Evolutionary conservation across 495 filamentous ascomycete genomes (phyloP).

Genomic region (Podospora anserina): DNA sequence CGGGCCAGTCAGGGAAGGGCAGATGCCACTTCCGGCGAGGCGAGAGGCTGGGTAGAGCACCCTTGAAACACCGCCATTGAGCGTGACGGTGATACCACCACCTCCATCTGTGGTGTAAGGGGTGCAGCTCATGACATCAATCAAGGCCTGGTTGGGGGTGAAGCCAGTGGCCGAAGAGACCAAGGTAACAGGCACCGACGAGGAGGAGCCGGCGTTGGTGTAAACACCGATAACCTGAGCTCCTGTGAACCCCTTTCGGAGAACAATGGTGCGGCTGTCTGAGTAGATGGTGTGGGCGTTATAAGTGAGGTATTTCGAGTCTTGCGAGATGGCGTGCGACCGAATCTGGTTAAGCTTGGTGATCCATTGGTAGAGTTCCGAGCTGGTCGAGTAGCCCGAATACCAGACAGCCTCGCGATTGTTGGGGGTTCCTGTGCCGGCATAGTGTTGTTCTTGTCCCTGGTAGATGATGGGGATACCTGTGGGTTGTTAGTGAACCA

Average conservation of each 20-base stretch:
- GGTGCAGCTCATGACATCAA: slow-evolving; percentile 52
- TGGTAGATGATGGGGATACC: slow-evolving; percentile 45
- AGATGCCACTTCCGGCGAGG: slow-evolving; percentile 42
- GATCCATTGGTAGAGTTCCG: slow-evolving; percentile 60
- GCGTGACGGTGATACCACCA: slow-evolving; percentile 46
- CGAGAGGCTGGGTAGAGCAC: slow-evolving; percentile 44
- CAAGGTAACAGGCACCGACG: slow-evolving; percentile 48
- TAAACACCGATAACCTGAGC: slow-evolving; percentile 58
- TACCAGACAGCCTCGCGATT: slow-evolving; percentile 78
- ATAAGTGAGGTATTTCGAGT: slow-evolving; percentile 50
- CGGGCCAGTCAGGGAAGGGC: slow-evolving; percentile 17
- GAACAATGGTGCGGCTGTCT: slow-evolving; percentile 55
- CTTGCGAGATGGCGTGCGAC: slow-evolving; percentile 49
- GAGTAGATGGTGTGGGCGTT: slow-evolving; percentile 55
- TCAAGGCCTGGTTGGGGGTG: slow-evolving; percentile 35
- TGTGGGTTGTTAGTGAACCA: slow-evolving; percentile 32
- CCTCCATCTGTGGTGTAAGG: slow-evolving; percentile 39
- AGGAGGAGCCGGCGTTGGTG: slow-evolving; percentile 56
- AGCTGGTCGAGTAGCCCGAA: slow-evolving; percentile 56
- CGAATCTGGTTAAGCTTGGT: slow-evolving; percentile 54
- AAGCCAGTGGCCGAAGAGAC: slow-evolving; percentile 39
- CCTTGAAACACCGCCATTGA: slow-evolving; percentile 50
- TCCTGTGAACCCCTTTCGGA: slow-evolving; percentile 60
- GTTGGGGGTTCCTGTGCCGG: slow-evolving; percentile 54
- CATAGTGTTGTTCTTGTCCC: slow-evolving; percentile 72